Evolutionary conservation across 2,329 filamentous ascomycete genomes (phyloP).

Genomic region (Apiospora rasikravindrae): DNA sequence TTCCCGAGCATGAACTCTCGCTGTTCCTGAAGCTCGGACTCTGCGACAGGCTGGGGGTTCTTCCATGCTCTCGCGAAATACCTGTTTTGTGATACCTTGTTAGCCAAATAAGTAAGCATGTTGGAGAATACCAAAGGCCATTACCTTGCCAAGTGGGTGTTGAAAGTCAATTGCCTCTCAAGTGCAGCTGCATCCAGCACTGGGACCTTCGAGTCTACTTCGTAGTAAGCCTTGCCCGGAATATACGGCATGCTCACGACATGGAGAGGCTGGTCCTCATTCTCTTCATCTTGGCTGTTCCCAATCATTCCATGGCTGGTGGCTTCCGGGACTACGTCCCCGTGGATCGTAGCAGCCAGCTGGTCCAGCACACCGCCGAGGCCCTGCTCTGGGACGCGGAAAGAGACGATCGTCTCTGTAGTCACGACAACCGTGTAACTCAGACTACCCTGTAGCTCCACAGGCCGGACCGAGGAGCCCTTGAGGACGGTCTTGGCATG

Average conservation of each 20-base stretch:
- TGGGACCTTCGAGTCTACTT: not conserved
- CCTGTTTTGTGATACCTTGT: not conserved
- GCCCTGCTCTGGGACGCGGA: not conserved
- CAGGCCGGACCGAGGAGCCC: not conserved
- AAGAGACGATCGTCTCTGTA: not conserved
- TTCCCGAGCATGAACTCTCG: not conserved
- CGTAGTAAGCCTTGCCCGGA: not conserved
- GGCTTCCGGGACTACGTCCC: not conserved
- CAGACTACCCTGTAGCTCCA: not conserved
- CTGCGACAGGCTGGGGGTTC: not conserved
- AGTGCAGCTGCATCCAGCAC: not conserved
- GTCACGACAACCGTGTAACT: not conserved
- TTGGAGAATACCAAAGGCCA: too few relatives aligned
- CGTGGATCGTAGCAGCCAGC: not conserved
- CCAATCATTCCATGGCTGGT: not conserved
- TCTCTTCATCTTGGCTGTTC: not conserved
- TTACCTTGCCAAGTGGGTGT: not conserved
- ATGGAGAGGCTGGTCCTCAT: not conserved
- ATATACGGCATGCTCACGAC: not conserved
- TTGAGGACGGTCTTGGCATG: not conserved
- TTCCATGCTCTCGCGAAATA: not conserved
- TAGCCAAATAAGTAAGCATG: too few relatives aligned
- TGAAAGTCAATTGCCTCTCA: not conserved
- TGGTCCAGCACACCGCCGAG: not conserved
- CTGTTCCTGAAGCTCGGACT: not conserved